Conservation (phyloP, 805 yeast species). For the Ascoidea asiatica region DNA sequence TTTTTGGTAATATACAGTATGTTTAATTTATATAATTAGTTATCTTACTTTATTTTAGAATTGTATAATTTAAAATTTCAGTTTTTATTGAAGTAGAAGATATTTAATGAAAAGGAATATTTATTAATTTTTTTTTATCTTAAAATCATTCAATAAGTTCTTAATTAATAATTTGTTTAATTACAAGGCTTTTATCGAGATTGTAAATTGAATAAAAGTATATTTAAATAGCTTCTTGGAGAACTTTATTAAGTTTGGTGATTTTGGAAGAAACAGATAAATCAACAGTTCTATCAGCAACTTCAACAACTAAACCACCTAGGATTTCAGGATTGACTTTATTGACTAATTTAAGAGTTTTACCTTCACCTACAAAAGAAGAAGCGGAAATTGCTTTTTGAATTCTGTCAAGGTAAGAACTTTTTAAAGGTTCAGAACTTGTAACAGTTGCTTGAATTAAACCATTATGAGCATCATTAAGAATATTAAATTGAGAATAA, state of each 20-base stretch:
- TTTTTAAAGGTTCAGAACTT: slow-evolving; percentile 74
- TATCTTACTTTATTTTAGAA: too few species aligned
- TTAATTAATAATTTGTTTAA: too few species aligned
- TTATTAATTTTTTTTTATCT: too few species aligned
- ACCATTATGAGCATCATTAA: slow-evolving; percentile 84
- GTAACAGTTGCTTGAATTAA: slow-evolving; percentile 88
- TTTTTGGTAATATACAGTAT: too few species aligned
- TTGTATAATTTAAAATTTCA: too few species aligned
- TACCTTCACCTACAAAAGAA: slow-evolving; percentile 69
- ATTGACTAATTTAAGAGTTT: slow-evolving; percentile 75
- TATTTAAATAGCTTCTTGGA: slow-evolving; percentile 69
- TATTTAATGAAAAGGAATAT: too few species aligned
- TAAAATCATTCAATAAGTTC: too few species aligned
- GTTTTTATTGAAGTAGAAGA: too few species aligned
- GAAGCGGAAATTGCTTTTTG: slow-evolving; percentile 70
- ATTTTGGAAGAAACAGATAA: slow-evolving; percentile 76
- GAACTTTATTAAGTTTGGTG: slow-evolving; percentile 76
- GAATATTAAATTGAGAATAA: slow-evolving; percentile 55
- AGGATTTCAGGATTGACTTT: slow-evolving; percentile 78
- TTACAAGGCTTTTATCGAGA: too few species aligned
- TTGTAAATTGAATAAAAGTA: background rate
- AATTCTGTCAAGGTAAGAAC: slow-evolving; percentile 64
- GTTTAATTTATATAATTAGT: too few species aligned
- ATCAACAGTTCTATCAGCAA: slow-evolving; percentile 95
- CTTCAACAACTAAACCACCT: slow-evolving; percentile 93